Base-by-base conservation (phyloP, 192 early-diverging fungal genomes). In the Coemansia asiatica region DNA sequence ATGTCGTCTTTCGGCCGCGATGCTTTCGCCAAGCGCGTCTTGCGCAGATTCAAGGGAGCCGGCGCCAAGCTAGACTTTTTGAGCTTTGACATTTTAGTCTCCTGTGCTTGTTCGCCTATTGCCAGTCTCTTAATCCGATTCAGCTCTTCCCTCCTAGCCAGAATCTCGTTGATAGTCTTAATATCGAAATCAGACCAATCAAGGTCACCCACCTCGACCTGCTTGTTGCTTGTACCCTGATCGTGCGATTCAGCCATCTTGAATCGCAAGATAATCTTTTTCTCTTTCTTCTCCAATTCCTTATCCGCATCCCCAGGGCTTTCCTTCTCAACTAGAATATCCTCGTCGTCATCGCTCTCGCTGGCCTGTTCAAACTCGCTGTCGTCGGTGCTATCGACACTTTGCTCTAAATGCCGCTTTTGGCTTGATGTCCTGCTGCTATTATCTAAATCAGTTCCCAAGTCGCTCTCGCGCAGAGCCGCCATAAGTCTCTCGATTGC, bases 131-230 rank as follows among this genome's bases (percentile, higher is more conserved):
- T 44, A 16, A 44, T 13, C 3, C 40, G 40, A 44, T 44, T 44
- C 5, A 82, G 64, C 36, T 65, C 75, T 50, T 82, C 75, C 7
- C 79, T 70, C 2, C 79, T 66, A 19, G 55, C 65, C 16, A 82
- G 62, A 29, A 82, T 82, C 44, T 56, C 64, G 35, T 74, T 73
- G 25, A 82, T 76, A 0, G 75, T 76, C 44, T 76, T 64, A 29
- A 64, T 35, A 49, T 82, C 79, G 62, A 82, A 76, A 63, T 82
- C 79, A 9, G 79, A 67, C 79, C 79, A 82, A 65, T 82, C 79
- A 22, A 82, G 40, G 35, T 82, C 79, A 26, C 75, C 74, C 33
- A 74, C 58, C 36, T 31, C 60, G 15, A n/a, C 44, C 19, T 56
- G 19, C 36, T 19, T 63, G 13, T 49, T 27, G n/a, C 27, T 22